Conservation (phyloP, 345 rosid genomes). For the Brassica juncea region DNA sequence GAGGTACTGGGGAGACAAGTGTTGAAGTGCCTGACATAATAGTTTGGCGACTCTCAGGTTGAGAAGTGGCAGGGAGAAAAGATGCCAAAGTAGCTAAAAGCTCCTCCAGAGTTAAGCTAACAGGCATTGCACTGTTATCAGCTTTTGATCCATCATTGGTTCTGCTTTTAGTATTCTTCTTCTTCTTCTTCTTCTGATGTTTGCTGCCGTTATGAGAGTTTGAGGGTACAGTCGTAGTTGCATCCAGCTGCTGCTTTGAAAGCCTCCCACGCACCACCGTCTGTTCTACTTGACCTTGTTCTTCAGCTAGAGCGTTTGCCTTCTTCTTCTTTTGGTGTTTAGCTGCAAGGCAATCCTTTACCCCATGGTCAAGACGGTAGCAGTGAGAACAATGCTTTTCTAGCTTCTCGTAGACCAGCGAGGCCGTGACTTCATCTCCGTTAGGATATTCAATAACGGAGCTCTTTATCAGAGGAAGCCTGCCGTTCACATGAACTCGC, state of each 20-base stretch:
- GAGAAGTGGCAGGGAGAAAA: slow-evolving; percentile 61
- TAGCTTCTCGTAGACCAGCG: background rate
- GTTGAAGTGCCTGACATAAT: slow-evolving; percentile 45
- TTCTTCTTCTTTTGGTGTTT: background rate
- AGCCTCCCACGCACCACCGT: too few species aligned
- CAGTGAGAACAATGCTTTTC: background rate
- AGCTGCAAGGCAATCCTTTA: background rate
- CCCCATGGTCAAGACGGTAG: background rate
- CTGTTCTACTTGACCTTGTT: too few species aligned
- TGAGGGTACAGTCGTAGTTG: too few species aligned
- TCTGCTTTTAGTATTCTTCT: too few species aligned
- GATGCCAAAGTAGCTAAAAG: slow-evolving; percentile 76
- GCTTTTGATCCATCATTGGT: too few species aligned
- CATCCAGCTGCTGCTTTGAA: too few species aligned
- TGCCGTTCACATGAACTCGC: background rate
- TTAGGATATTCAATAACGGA: background rate
- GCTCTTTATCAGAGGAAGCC: background rate
- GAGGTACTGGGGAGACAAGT: slow-evolving; percentile 32
- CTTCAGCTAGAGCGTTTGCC: background rate
- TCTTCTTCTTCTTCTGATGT: too few species aligned
- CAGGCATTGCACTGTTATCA: background rate
- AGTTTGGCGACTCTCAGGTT: slow-evolving; percentile 55
- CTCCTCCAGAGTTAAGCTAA: slow-evolving; percentile 69
- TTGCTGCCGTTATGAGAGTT: too few species aligned
- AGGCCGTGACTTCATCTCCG: background rate